Evolutionary conservation across 1,284 basidiomycete species (phyloP).

Genomic region (Malassezia furfur): DNA sequence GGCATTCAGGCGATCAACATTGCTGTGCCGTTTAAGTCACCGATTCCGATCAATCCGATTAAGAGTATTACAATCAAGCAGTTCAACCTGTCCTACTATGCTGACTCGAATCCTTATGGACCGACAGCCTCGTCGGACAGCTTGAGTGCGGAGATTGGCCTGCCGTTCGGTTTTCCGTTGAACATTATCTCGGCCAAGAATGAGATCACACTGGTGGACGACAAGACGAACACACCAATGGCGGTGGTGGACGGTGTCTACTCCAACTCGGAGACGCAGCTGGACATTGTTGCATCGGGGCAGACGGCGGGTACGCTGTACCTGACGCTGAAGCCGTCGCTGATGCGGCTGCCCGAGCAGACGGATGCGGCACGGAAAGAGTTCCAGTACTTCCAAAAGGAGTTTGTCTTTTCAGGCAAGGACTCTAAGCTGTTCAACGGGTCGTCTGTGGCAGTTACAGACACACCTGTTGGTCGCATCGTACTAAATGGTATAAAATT

Average conservation of each 20-base stretch:
- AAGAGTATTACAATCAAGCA: constrained; percentile 60
- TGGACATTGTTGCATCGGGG: constrained; percentile 46
- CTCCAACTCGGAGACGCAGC: constrained; percentile 22
- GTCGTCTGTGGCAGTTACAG: constrained; percentile 59
- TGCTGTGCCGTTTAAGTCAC: constrained; percentile 58
- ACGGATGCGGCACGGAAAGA: constrained; percentile 51
- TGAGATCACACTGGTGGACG: constrained; percentile 56
- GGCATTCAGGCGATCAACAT: constrained; percentile 59
- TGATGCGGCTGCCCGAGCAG: constrained; percentile 53
- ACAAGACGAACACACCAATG: constrained; percentile 56
- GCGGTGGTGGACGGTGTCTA: constrained; percentile 31
- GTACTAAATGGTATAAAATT: constrained; percentile 64
- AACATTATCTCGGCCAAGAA: constrained; percentile 62
- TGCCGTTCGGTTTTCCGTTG: constrained; percentile 68
- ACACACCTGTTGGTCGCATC: constrained; percentile 60
- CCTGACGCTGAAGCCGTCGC: constrained; percentile 58
- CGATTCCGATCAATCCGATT: constrained; percentile 59
- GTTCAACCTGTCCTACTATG: constrained; percentile 57
- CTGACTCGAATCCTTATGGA: constrained; percentile 55
- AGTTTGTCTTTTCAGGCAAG: constrained; percentile 51
- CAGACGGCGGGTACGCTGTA: constrained; percentile 62
- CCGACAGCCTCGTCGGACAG: constrained; percentile 57
- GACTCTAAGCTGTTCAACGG: constrained; percentile 60
- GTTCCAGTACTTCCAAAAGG: constrained; percentile 46
- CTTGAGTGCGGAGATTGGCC: constrained; percentile 57